Conservation (phyloP, 2,329 filamentous ascomycete genomes). For the Diplodia scrobiculata region DNA sequence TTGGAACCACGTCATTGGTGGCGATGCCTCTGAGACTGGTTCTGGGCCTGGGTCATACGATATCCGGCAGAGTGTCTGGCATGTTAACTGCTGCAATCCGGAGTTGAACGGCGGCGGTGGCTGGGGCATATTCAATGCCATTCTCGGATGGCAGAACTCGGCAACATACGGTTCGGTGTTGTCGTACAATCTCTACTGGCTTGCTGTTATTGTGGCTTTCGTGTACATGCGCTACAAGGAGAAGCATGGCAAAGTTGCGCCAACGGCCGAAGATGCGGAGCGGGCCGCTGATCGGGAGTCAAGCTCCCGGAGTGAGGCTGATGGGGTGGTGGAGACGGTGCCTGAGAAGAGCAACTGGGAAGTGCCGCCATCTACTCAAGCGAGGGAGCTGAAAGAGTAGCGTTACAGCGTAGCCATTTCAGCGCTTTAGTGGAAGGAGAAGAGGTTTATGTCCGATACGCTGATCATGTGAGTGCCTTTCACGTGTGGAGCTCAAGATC, state of each 20-base stretch:
- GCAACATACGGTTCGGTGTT: slow-evolving; percentile 86
- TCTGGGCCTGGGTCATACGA: slow-evolving; percentile 74
- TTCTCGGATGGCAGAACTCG: slow-evolving; percentile 85
- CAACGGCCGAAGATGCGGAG: neutral
- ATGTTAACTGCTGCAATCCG: slow-evolving; percentile 73
- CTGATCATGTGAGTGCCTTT: no score
- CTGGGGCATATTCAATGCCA: slow-evolving; percentile 85
- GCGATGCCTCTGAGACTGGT: slow-evolving; percentile 65
- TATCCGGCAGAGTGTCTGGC: slow-evolving; percentile 55
- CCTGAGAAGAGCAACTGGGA: no score
- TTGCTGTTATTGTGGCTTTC: slow-evolving; percentile 68
- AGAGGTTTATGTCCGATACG: no score
- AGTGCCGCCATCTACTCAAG: no score
- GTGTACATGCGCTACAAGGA: slow-evolving; percentile 68
- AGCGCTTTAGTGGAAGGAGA: no score
- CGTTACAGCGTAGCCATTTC: no score
- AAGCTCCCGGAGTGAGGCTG: no score
- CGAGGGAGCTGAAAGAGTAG: no score
- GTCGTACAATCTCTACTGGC: slow-evolving; percentile 86
- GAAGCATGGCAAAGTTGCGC: slow-evolving; percentile 47
- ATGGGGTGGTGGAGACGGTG: no score
- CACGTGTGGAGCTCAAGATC: no score
- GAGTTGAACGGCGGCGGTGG: slow-evolving; percentile 70
- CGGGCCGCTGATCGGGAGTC: no score
- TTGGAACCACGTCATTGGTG: slow-evolving; percentile 67